Evolutionary conservation across 768 basidiomycete species (phyloP), one percentile per base, ranked within the genome.

Genomic region (Pleurotus giganteus): DNA sequence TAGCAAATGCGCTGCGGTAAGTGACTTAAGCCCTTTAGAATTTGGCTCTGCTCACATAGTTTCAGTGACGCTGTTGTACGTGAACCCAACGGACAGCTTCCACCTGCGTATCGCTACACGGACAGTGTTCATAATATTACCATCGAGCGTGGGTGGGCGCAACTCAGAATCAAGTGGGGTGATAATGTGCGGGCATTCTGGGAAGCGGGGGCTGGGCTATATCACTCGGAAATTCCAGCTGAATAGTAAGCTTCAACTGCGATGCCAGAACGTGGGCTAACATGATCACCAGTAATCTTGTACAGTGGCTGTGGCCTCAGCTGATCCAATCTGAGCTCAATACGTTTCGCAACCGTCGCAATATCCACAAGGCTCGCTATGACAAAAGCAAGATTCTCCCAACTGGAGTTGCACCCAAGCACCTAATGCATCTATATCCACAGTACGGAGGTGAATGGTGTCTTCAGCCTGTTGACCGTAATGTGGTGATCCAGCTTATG

Each of bases 81-180:
- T 1, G 57, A 69, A 7, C 27, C 63, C 12, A 37, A 51, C 4
- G 36, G 55, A 17, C 49, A 60, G 23, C 61, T 55, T 34, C 17
- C 70, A 1, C 70, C 63, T 21, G 64, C 69, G 3, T 68, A 71
- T 54, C 46, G 45, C 0, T 70, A 64, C 42, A 36, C 70, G 2
- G 58, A 56, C 36, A 70, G 65, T 53, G 49, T 69, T 15, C 58
- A 68, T 27, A 69, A 70, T 36, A 66, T 66, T 19, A 60, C 65
- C 1, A 64, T 71, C 32, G 70, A 72, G 34, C 54, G 64, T 17
- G 56, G 61, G 2, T 73, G 71, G 71, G 57, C 63, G 9, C 55
- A 31, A 4, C 53, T 73, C 1, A 46, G 64, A 3, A 28, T 65
- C 4, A 52, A 71, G 13, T 69, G 60, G 57, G 69, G 67, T 19